Evolutionary conservation across 257 asterid genomes (phyloP).

Genomic region (Penstemon davidsonii): DNA sequence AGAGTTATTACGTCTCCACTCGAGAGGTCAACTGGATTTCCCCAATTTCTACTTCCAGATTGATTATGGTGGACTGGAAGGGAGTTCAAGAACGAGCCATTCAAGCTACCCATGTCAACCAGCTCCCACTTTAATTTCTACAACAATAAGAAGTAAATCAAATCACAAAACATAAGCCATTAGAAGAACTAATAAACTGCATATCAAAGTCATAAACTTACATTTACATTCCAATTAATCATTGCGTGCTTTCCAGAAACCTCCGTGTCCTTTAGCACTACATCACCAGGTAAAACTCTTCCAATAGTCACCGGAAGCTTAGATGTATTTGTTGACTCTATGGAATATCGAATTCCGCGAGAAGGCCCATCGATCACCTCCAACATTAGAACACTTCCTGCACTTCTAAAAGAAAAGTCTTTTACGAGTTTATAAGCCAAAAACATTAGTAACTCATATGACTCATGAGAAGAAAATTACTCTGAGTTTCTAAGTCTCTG

Average conservation of each 20-base stretch:
- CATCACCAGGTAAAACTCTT: conserved; percentile 81
- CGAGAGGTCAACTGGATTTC: conserved; percentile 52
- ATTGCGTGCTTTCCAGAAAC: conserved; percentile 96
- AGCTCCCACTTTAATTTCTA: conserved; percentile 95
- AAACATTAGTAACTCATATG: conserved; percentile 20
- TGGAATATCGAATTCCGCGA: conserved; percentile 59
- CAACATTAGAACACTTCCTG: conserved; percentile 85
- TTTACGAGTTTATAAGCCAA: conserved; percentile 42
- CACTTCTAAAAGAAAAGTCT: conserved; percentile 79
- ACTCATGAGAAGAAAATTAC: conserved; percentile 54
- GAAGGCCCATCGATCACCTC: conserved; percentile 95
- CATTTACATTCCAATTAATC: conserved; percentile 85
- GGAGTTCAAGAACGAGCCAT: conserved; percentile 64
- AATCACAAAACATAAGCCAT: conserved; percentile 29
- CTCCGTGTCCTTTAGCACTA: conserved; percentile 80
- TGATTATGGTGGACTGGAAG: conserved; percentile 45
- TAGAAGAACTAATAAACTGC: conserved; percentile 16
- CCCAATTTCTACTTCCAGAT: conserved; percentile 60
- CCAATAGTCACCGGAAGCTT: conserved; percentile 85
- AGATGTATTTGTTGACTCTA: conserved; percentile 62
- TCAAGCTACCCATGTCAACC: conserved; percentile 93
- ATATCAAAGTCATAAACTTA: conserved; percentile 40
- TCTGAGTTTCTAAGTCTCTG: conserved; percentile 44
- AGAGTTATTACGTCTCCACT: conserved; percentile 59
- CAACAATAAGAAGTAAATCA: conserved; percentile 32